Percentiles rank a stretch among this genome's conserved stretches.
Conservation (phyloP, 2,329 filamentous ascomycete species). For the Colletotrichum incanum region DNA sequence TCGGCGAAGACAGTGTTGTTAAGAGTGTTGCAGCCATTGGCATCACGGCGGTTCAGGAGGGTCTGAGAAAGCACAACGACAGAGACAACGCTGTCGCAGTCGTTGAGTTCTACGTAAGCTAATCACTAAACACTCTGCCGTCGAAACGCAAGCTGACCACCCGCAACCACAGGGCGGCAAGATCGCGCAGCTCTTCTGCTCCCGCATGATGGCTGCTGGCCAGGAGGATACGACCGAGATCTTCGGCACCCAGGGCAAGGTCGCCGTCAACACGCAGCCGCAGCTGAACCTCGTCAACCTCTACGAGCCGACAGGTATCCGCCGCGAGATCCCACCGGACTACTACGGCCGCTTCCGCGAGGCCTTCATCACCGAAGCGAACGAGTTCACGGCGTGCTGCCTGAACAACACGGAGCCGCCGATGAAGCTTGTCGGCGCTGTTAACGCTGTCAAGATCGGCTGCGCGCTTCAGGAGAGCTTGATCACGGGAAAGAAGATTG, state of each 20-base stretch:
- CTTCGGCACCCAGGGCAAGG: conserved; percentile 76
- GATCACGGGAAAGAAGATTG: conserved; percentile 69
- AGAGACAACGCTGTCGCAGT: conserved; percentile 62
- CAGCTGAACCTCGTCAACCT: conserved; percentile 69
- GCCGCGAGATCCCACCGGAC: conserved; percentile 71
- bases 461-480: conserved; percentile 72
- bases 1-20: conserved; percentile 51
- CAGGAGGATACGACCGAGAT: conserved; percentile 79
- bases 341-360: conserved; percentile 76
- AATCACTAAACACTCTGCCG: no score
- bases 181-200: conserved; percentile 76
- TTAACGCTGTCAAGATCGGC: conserved; percentile 74
- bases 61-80: conserved; percentile 52
- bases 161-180: conserved; percentile 61
- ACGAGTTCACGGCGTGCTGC: conserved; percentile 74
- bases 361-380: conserved; percentile 74
- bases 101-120: conserved; percentile 68
- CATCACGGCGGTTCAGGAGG: conserved; percentile 52
- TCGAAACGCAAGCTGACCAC: background rate
- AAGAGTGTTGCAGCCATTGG: conserved; percentile 52
- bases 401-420: conserved; percentile 70
- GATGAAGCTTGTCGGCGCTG: conserved; percentile 70
- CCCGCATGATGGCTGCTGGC: conserved; percentile 78
- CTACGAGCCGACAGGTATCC: conserved; percentile 67
- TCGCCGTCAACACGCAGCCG: conserved; percentile 74